phyloP scores from a whole-genome alignment of 345 rosid genomes.

The Bretschneidera sinensis region DNA sequence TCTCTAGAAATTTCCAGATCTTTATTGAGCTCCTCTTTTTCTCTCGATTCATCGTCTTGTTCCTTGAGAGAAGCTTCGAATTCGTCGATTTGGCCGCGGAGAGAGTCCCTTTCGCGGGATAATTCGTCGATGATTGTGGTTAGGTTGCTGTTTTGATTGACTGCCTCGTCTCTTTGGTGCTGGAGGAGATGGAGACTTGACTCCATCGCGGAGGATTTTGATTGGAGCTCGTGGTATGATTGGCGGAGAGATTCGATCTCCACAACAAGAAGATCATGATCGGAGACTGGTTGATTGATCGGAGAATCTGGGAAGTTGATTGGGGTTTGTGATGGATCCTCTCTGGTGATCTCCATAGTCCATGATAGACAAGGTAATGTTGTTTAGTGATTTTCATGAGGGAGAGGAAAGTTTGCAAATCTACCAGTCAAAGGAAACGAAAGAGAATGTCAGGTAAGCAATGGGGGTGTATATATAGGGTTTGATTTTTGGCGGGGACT shows the following conservation, averaged over 20 bases:
- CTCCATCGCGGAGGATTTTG: slow-evolving; percentile 29
- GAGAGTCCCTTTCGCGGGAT: slow-evolving; percentile 38
- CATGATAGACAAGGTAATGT: slow-evolving; percentile 17
- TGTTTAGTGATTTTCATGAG: slow-evolving; percentile 4
- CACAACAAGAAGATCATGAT: slow-evolving; percentile 25
- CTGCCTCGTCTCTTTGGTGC: slow-evolving; percentile 43
- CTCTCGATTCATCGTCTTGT: slow-evolving; percentile 26
- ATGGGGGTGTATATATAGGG: not conserved
- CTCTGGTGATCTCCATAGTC: slow-evolving; percentile 43
- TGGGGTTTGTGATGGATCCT: slow-evolving; percentile 14
- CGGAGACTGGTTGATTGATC: slow-evolving; percentile 4
- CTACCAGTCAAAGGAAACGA: slow-evolving; percentile 37
- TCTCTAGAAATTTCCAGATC: slow-evolving; percentile 32
- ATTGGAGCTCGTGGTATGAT: slow-evolving; percentile 26
- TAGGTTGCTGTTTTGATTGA: slow-evolving; percentile 17
- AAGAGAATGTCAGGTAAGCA: not conserved
- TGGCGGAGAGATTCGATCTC: slow-evolving; percentile 37
- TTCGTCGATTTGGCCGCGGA: slow-evolving; percentile 25
- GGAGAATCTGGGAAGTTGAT: slow-evolving; percentile 22
- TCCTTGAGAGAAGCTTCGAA: slow-evolving; percentile 24
- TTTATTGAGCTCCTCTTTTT: slow-evolving; percentile 29
- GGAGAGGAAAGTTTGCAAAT: slow-evolving; percentile 6
- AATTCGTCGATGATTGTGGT: slow-evolving; percentile 23
- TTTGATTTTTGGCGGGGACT: not conserved
- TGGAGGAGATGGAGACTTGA: slow-evolving; percentile 22